Conservation (phyloP, 805 yeast species). For the Pichia paraexigua region DNA sequence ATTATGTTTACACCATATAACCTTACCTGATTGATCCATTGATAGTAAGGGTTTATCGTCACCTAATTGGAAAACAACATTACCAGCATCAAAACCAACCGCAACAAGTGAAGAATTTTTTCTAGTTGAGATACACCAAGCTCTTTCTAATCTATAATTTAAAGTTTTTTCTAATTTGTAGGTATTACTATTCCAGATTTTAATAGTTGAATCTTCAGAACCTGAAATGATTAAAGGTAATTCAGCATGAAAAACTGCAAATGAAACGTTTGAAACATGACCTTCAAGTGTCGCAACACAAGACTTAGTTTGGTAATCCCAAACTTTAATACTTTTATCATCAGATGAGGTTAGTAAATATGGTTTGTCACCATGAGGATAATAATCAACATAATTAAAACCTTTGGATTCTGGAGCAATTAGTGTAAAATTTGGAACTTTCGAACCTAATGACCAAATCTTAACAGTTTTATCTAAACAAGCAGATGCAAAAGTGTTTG, state of each 20-base stretch:
- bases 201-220: constrained; percentile 90
- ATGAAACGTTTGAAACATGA: constrained; percentile 88
- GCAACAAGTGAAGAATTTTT: constrained; percentile 74
- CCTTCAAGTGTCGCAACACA: constrained; percentile 93
- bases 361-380: constrained; percentile 96
- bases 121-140: constrained; percentile 86
- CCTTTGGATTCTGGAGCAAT: constrained; percentile 89
- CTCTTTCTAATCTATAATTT: constrained; percentile 88
- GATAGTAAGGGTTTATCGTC: constrained; percentile 91
- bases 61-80: constrained; percentile 81
- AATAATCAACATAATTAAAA: constrained; percentile 92
- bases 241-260: constrained; percentile 97
- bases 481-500: constrained; percentile 95
- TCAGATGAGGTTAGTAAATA: constrained; percentile 87
- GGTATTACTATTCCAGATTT: constrained; percentile 92
- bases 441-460: constrained; percentile 89
- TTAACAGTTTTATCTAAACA: constrained; percentile 94
- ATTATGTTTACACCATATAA: constrained; percentile 84
- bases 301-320: constrained; percentile 97
- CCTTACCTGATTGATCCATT: constrained; percentile 87
- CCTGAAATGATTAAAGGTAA: constrained; percentile 92
- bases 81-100: constrained; percentile 92
- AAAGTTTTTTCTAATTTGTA: constrained; percentile 89
- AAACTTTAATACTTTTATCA: constrained; percentile 78
- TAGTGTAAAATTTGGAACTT: constrained; percentile 84